Percentiles rank a stretch among this genome's conserved stretches.
Conservation (phyloP, 106 monocot genomes). For the Cymbidium sinense region DNA sequence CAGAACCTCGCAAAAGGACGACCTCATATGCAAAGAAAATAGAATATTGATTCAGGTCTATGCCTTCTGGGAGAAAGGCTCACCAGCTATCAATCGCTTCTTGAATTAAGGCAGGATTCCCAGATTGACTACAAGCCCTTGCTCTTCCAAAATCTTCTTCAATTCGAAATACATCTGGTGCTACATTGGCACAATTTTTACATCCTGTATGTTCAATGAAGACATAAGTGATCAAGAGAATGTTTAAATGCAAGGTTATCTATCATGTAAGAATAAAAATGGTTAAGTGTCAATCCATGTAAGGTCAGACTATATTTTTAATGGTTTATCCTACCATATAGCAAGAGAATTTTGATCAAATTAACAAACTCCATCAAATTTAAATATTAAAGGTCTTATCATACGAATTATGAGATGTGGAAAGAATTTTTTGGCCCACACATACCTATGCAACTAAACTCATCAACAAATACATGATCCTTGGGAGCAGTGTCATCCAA, state of each 20-base stretch:
- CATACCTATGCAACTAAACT: slow-evolving; percentile 98
- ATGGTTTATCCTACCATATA: background rate
- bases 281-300: background rate
- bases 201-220: slow-evolving; percentile 48
- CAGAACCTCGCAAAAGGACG: background rate
- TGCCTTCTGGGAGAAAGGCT: slow-evolving; percentile 12
- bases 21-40: no score
- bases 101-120: slow-evolving; percentile 55
- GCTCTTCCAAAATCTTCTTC: slow-evolving; percentile 98
- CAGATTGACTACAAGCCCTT: slow-evolving; percentile 73
- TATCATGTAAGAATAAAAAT: background rate
- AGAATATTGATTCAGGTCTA: background rate
- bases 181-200: slow-evolving; percentile 93
- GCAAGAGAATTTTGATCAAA: background rate
- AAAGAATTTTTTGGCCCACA: background rate
- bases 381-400: background rate
- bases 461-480: slow-evolving; percentile 96
- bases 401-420: background rate
- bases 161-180: slow-evolving; percentile 64
- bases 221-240: background rate
- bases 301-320: background rate
- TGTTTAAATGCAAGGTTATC: background rate
- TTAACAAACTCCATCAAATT: background rate
- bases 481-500: slow-evolving; percentile 58
- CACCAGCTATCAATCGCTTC: slow-evolving; percentile 97